Evolutionary conservation across 1,284 basidiomycete species (phyloP).

Genomic region (Sphaerobolus stellatus): DNA sequence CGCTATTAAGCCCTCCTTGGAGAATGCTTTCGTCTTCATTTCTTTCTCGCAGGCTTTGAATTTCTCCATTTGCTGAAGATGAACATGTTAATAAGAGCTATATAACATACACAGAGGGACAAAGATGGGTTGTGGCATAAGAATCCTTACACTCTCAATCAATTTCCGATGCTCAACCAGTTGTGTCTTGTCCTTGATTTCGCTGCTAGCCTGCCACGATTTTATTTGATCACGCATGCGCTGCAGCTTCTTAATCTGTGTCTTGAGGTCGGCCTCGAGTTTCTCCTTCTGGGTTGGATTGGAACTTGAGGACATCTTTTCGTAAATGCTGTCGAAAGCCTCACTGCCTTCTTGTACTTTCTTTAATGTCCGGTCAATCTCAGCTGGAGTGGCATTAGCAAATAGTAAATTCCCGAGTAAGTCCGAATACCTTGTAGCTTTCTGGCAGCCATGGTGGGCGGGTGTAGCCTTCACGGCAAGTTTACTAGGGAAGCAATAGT

Average conservation of each 20-base stretch:
- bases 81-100: constrained; percentile 14
- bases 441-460: constrained; percentile 68
- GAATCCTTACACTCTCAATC: constrained; percentile 89
- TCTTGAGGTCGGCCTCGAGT: constrained; percentile 91
- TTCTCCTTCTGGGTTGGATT: constrained; percentile 98
- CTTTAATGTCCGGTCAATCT: constrained; percentile 96
- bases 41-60: constrained; percentile 99
- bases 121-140: constrained; percentile 11
- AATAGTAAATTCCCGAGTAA: not conserved
- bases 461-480: not conserved
- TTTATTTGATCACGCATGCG: constrained; percentile 98
- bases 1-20: constrained; percentile 96
- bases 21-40: constrained; percentile 99
- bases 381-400: constrained; percentile 53
- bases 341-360: constrained; percentile 93
- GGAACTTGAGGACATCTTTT: constrained; percentile 92
- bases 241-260: constrained; percentile 99
- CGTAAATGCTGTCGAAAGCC: constrained; percentile 92
- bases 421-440: constrained; percentile 70
- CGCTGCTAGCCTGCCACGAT: constrained; percentile 96
- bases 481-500: not conserved
- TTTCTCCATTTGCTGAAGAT: constrained; percentile 97
- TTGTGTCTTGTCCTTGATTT: constrained; percentile 98
- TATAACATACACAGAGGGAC: constrained; percentile 15
- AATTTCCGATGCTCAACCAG: constrained; percentile 92